A percentile compares a stretch with the other conserved stretches of the same genome.
These are phyloP conservation scores for Gremmenia infestans DNA, from an alignment of 2,329 filamentous ascomycete genomes.

Conservation along the genomic window DNA sequence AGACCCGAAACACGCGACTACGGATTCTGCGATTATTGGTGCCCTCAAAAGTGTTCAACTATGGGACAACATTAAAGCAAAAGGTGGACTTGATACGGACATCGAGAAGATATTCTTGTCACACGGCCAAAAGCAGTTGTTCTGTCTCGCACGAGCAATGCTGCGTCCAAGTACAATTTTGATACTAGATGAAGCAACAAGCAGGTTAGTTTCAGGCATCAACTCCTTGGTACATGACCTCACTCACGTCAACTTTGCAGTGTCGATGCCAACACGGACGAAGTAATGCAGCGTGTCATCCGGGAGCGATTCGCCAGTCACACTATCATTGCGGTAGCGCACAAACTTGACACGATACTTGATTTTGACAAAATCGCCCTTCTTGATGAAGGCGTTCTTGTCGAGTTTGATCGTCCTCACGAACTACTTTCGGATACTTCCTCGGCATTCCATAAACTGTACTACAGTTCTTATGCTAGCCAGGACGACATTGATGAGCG, in stretches of 20 bases:
- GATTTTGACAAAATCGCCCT: slow-evolving; percentile 41
- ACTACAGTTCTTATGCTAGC: background rate
- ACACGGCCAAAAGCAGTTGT: slow-evolving; percentile 44
- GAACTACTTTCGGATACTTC: slow-evolving; percentile 50
- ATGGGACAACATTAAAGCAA: slow-evolving; percentile 36
- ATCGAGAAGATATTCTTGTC: slow-evolving; percentile 55
- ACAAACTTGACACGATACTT: slow-evolving; percentile 33
- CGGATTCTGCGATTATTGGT: slow-evolving; percentile 38
- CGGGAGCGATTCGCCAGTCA: slow-evolving; percentile 43
- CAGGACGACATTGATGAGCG: background rate
- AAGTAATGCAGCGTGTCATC: slow-evolving; percentile 47
- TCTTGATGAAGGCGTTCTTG: slow-evolving; percentile 47
- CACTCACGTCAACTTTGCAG: slow-evolving; percentile 3
- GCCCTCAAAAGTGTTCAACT: slow-evolving; percentile 43
- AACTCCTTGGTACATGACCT: background rate
- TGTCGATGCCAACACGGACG: slow-evolving; percentile 48
- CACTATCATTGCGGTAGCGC: slow-evolving; percentile 38
- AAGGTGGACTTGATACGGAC: slow-evolving; percentile 33
- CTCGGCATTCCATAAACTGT: background rate
- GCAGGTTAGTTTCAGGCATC: background rate
- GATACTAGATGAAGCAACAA: slow-evolving; percentile 32
- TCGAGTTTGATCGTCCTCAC: slow-evolving; percentile 85
- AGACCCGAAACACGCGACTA: slow-evolving; percentile 35
- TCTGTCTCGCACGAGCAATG: slow-evolving; percentile 43
- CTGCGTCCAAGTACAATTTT: slow-evolving; percentile 33